Evolutionary conservation across 768 basidiomycete genomes (phyloP).

Genomic region (Mrakia gelida): DNA sequence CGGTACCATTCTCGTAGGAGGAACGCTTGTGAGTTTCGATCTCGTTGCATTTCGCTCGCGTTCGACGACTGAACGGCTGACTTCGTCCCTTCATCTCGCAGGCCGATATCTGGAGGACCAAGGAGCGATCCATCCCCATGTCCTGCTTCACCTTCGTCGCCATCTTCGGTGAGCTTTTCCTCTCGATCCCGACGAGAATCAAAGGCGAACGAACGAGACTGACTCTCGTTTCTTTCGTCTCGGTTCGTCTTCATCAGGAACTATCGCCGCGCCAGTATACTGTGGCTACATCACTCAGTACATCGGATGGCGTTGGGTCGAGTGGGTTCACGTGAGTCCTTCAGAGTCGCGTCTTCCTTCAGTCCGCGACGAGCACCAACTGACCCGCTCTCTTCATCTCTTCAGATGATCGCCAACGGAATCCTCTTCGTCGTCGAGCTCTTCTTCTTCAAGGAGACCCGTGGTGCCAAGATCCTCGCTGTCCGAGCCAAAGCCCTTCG

Average conservation of each 20-base stretch:
- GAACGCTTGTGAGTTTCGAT: slow-evolving; percentile 20
- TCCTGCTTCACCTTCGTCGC: slow-evolving; percentile 29
- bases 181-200: not conserved
- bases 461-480: slow-evolving; percentile 41
- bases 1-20: slow-evolving; percentile 38
- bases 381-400: not conserved
- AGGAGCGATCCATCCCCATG: slow-evolving; percentile 37
- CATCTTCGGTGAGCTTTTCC: slow-evolving; percentile 15
- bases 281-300: slow-evolving; percentile 35
- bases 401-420: slow-evolving; percentile 35
- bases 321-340: slow-evolving; percentile 30
- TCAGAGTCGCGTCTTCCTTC: not conserved
- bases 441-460: slow-evolving; percentile 45
- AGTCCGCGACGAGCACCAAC: not conserved
- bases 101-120: slow-evolving; percentile 35
- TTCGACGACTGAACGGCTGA: too few relatives aligned
- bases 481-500: slow-evolving; percentile 39
- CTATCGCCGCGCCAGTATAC: slow-evolving; percentile 31
- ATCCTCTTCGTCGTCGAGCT: slow-evolving; percentile 35
- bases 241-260: not conserved
- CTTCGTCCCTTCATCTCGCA: too few relatives aligned
- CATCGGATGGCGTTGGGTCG: slow-evolving; percentile 37
- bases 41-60: too few relatives aligned
- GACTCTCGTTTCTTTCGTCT: not conserved
- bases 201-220: not conserved